phyloP scores from a whole-genome alignment of 2,329 filamentous ascomycete species.

The Nemania abortiva region DNA sequence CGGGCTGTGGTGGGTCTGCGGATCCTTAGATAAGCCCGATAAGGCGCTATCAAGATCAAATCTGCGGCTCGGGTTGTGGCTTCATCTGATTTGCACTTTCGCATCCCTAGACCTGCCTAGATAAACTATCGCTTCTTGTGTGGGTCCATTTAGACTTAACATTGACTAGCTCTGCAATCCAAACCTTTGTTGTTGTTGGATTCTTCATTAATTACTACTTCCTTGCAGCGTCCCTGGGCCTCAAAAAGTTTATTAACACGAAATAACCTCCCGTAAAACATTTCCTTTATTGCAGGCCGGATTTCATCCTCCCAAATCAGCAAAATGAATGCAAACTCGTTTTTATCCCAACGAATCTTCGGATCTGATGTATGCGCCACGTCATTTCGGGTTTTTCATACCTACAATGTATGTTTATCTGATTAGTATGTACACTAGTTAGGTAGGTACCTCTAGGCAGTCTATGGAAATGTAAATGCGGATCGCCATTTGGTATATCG shows the following conservation, averaged over 20 bases:
- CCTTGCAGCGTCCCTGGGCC: constrained; percentile 9
- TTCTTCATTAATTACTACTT: constrained; percentile 9
- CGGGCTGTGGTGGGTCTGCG: constrained; percentile 26
- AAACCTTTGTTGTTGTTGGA: constrained; percentile 27
- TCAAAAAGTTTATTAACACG: constrained; percentile 21
- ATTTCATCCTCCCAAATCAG: background rate
- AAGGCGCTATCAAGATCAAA: constrained; percentile 25
- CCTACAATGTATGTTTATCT: background rate
- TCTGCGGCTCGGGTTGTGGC: constrained; percentile 33
- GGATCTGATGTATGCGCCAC: background rate
- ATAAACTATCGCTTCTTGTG: background rate
- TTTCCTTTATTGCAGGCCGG: constrained; percentile 1
- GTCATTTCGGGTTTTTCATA: background rate
- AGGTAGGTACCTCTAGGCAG: constrained; percentile 3
- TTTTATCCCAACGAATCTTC: background rate
- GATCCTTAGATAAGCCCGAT: constrained; percentile 15
- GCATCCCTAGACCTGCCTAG: background rate
- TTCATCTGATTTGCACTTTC: constrained; percentile 9
- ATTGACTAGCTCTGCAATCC: constrained; percentile 19
- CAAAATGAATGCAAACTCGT: constrained; percentile 17
- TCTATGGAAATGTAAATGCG: constrained; percentile 47
- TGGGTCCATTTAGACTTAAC: background rate
- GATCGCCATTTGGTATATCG: constrained; percentile 50
- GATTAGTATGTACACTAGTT: background rate
- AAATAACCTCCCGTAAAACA: background rate